Conservation (phyloP, 2,329 filamentous ascomycete genomes). For the Fusarium euwallaceae region DNA sequence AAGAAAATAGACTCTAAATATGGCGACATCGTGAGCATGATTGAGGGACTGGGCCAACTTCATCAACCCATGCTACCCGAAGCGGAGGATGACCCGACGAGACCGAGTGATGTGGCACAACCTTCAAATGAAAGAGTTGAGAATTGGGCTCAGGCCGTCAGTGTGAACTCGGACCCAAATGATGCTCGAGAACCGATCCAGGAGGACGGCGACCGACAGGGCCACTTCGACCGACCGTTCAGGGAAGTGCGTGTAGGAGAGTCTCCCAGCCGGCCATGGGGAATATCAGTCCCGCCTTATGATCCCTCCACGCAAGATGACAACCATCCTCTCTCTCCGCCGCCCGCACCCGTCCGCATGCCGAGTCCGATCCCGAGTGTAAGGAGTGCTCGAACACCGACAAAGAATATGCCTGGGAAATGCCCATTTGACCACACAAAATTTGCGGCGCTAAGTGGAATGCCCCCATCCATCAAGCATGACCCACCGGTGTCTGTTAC, state of each 20-base stretch:
- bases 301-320: slow-evolving; percentile 55
- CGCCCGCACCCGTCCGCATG: slow-evolving; percentile 69
- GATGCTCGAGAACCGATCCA: slow-evolving; percentile 47
- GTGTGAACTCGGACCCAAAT: slow-evolving; percentile 60
- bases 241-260: slow-evolving; percentile 95
- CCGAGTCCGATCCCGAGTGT: slow-evolving; percentile 51
- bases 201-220: slow-evolving; percentile 70
- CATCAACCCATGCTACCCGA: slow-evolving; percentile 88
- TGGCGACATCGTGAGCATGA: slow-evolving; percentile 92
- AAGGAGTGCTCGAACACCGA: slow-evolving; percentile 43
- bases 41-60: slow-evolving; percentile 87
- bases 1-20: slow-evolving; percentile 94
- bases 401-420: slow-evolving; percentile 57
- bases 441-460: slow-evolving; percentile 52
- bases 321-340: slow-evolving; percentile 65
- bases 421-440: slow-evolving; percentile 72
- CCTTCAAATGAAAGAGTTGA: slow-evolving; percentile 80
- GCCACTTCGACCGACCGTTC: slow-evolving; percentile 85
- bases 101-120: slow-evolving; percentile 60
- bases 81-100: slow-evolving; percentile 59
- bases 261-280: slow-evolving; percentile 93
- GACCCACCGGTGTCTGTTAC: slow-evolving; percentile 23
- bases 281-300: slow-evolving; percentile 81
- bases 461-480: slow-evolving; percentile 31
- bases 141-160: slow-evolving; percentile 86